Evolutionary conservation across 2,329 filamentous ascomycete species (phyloP), one percentile per base, ranked within the genome.

Genomic region (Cordyceps fumosorosea): DNA sequence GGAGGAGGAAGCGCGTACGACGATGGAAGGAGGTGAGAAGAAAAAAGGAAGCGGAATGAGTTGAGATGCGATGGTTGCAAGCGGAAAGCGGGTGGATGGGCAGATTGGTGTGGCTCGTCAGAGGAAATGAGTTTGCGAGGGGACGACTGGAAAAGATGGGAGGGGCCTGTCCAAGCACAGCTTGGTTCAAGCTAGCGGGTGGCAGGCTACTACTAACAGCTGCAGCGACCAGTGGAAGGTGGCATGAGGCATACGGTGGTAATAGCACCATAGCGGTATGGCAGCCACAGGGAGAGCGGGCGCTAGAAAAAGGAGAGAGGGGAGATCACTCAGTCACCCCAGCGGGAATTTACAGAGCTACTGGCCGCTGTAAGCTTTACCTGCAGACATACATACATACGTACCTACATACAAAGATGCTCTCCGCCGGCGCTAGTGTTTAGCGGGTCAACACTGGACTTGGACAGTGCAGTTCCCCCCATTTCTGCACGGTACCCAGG

Each of bases 1-100:
- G 54, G 47, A 60, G 34, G 50, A 24, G 62, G 65, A 66, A 69
- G 67, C 65, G 67, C 68, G 65, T 67, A 66, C 64, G 67, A 67
- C 64, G 67, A 56, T 62, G 62, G 65, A 61, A 51, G 56, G 59
- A 66, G 53, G 57, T 50, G 56, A 63, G 59, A 58, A 65, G 60
- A 52, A 61, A 54, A 65, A 64, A 47, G 64, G 57, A 62, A 63
- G 65, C 62, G 63, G 63, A 63, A 34, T 57, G 55, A 32, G 59
- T 62, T 37, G 53, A 29, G 29, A 62, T 56, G 60, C 57, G 61
- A 56, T 58, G 60, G 50, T 54, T 60, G 62, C 47, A 55, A 56
- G 60, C 64, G 59, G 65, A 66, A 66, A 47, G 20, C 26, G 32
- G 42, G 24, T 32, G 45, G 51, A 22, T 32, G 18, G 51, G 16